Percentiles rank a stretch among this genome's conserved stretches.
phyloP scores from a whole-genome alignment of 345 rosid species.

The Eucalyptus curtisii region DNA sequence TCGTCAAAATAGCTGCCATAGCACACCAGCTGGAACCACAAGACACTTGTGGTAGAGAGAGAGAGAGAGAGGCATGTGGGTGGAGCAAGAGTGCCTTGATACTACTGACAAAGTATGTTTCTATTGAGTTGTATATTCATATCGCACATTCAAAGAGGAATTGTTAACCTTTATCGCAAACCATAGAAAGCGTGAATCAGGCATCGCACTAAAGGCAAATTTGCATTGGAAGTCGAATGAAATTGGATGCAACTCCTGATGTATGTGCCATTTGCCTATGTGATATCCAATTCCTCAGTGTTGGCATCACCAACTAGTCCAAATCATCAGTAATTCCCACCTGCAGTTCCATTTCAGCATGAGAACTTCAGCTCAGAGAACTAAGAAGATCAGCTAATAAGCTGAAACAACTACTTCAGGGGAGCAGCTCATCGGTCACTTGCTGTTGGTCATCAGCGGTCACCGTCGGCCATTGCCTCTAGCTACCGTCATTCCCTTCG shows the following conservation, averaged over 20 bases:
- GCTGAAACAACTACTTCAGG: background rate
- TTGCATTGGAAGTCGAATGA: background rate
- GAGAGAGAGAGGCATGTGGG: background rate
- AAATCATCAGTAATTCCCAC: slow-evolving; percentile 76
- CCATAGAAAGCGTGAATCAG: background rate
- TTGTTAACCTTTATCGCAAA: background rate
- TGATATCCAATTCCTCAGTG: background rate
- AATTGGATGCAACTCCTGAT: background rate
- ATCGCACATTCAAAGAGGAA: background rate
- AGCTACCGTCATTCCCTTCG: too few relatives aligned
- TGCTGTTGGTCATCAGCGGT: background rate
- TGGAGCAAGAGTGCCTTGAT: background rate
- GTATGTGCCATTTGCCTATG: background rate
- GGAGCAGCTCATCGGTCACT: background rate
- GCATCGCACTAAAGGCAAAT: background rate
- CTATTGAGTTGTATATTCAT: background rate
- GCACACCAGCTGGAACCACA: too few relatives aligned
- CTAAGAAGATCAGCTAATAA: background rate
- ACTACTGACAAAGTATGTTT: background rate
- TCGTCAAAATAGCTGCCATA: too few relatives aligned
- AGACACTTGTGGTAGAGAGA: background rate
- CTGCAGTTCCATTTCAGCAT: slow-evolving; percentile 14
- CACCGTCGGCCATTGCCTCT: background rate
- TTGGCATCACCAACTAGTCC: slow-evolving; percentile 59
- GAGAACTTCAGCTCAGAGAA: background rate